Conservation (phyloP, 2,329 filamentous ascomycete genomes). For the Lasiodiplodia sp. region DNA sequence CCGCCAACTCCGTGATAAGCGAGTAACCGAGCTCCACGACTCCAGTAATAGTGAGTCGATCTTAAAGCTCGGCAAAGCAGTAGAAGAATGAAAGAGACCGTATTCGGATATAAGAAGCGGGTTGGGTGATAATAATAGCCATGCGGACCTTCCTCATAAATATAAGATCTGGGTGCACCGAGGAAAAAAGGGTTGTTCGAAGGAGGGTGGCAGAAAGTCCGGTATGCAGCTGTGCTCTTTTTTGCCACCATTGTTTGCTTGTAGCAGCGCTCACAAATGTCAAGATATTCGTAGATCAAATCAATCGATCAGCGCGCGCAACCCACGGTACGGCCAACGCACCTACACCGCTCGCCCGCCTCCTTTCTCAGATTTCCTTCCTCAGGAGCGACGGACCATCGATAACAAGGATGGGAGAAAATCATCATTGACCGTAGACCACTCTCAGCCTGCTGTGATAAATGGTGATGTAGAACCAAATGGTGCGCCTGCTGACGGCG, state of each 20-base stretch:
- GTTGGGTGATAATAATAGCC: neutral
- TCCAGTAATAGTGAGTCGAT: slow-evolving; percentile 1
- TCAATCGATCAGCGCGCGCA: neutral
- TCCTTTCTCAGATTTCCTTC: neutral
- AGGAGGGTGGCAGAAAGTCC: neutral
- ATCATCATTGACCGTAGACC: too few species aligned
- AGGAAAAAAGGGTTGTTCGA: neutral
- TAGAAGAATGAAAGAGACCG: neutral
- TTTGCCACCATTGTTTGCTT: neutral
- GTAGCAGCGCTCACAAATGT: neutral
- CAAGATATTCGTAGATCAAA: neutral
- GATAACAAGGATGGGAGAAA: too few species aligned
- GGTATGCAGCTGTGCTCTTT: too few species aligned
- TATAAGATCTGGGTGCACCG: neutral
- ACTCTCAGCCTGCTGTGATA: too few species aligned
- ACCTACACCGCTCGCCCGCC: neutral
- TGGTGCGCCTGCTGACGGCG: neutral
- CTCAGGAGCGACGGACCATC: neutral
- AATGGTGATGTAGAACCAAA: neutral
- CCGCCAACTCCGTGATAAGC: neutral
- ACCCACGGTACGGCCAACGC: neutral
- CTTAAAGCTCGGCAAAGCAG: slow-evolving; percentile 1
- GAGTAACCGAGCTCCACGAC: neutral
- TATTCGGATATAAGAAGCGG: neutral
- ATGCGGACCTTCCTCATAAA: neutral